Percentiles rank a stretch among this genome's conserved stretches.
Evolutionary conservation across 441 rosid species (phyloP).

Genomic region (Viola pubescens): DNA sequence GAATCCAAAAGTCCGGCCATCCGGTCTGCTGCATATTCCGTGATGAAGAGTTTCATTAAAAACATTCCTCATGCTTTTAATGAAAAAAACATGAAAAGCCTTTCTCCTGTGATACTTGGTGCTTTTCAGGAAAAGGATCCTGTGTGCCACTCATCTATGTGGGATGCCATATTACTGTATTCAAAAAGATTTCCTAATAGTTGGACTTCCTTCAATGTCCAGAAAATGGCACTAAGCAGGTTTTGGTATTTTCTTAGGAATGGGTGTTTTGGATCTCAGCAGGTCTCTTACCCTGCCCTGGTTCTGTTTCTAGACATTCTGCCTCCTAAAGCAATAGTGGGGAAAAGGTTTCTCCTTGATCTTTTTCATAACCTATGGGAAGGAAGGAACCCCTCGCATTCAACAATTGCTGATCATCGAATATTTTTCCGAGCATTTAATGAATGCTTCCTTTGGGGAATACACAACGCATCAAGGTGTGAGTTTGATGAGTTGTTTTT

Average conservation of each 20-base stretch:
- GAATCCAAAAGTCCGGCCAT: too few species aligned
- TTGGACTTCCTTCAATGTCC: conserved; percentile 60
- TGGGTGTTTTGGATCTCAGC: conserved; percentile 89
- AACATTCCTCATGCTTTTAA: too few species aligned
- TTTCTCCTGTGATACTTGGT: too few species aligned
- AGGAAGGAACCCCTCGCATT: conserved; percentile 54
- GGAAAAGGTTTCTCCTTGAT: conserved; percentile 62
- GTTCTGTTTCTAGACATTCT: conserved; percentile 59
- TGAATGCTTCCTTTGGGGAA: conserved; percentile 85
- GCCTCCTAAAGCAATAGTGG: conserved; percentile 49
- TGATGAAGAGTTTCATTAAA: too few species aligned
- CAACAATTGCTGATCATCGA: conserved; percentile 40
- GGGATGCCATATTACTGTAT: conserved; percentile 78
- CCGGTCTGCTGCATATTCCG: too few species aligned
- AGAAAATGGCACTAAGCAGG: conserved; percentile 52
- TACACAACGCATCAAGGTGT: conserved; percentile 66
- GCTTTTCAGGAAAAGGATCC: conserved; percentile 85
- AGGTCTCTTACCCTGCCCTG: conserved; percentile 85
- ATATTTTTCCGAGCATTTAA: conserved; percentile 60
- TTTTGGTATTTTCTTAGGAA: too few species aligned
- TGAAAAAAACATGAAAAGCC: too few species aligned
- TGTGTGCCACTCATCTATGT: conserved; percentile 79
- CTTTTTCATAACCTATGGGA: conserved; percentile 74
- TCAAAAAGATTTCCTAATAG: too few species aligned
- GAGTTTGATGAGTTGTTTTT: conserved; percentile 17